A percentile compares a stretch with the other conserved stretches of the same genome.
phyloP scores from a whole-genome alignment of 2,329 filamentous ascomycete species.

The Xylariomycetidae sp. region DNA sequence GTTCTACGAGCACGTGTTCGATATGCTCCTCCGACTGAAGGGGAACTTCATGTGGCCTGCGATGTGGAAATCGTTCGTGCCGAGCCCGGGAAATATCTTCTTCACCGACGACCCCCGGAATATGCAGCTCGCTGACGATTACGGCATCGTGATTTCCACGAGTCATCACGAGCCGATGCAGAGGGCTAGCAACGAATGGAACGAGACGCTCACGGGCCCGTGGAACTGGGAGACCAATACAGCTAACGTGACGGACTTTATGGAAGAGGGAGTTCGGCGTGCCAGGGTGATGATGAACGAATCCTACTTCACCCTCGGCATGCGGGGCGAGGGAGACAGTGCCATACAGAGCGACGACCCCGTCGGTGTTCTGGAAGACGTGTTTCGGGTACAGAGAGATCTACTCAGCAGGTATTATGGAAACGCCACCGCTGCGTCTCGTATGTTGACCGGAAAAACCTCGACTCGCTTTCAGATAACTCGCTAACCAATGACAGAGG shows the following conservation, averaged over 20 bases:
- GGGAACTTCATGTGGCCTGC: slow-evolving; percentile 67
- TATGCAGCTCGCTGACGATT: slow-evolving; percentile 55
- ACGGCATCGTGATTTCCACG: slow-evolving; percentile 60
- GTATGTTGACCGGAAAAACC: slow-evolving; percentile 24
- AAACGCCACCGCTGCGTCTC: slow-evolving; percentile 34
- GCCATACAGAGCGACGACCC: slow-evolving; percentile 15
- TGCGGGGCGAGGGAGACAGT: slow-evolving; percentile 40
- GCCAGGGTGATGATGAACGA: slow-evolving; percentile 51
- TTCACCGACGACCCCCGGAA: slow-evolving; percentile 57
- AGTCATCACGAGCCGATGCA: slow-evolving; percentile 65
- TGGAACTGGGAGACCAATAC: slow-evolving; percentile 59
- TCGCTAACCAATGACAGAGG: slow-evolving; percentile 33
- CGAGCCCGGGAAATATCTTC: slow-evolving; percentile 50
- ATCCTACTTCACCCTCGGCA: slow-evolving; percentile 53
- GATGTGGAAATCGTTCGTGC: slow-evolving; percentile 51
- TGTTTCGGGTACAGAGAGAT: slow-evolving; percentile 50
- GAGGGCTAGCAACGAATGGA: slow-evolving; percentile 48
- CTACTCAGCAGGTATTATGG: slow-evolving; percentile 50
- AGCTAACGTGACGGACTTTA: slow-evolving; percentile 51
- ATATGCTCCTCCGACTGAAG: slow-evolving; percentile 55
- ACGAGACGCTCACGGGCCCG: slow-evolving; percentile 37
- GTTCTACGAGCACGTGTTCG: slow-evolving; percentile 60
- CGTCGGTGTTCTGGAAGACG: slow-evolving; percentile 32
- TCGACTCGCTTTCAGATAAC: too few species aligned
- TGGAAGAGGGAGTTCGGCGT: slow-evolving; percentile 50